Percentiles rank a stretch among this genome's conserved stretches.
Evolutionary conservation across 768 basidiomycete genomes (phyloP).

Genomic region (Tulasnella sp.): DNA sequence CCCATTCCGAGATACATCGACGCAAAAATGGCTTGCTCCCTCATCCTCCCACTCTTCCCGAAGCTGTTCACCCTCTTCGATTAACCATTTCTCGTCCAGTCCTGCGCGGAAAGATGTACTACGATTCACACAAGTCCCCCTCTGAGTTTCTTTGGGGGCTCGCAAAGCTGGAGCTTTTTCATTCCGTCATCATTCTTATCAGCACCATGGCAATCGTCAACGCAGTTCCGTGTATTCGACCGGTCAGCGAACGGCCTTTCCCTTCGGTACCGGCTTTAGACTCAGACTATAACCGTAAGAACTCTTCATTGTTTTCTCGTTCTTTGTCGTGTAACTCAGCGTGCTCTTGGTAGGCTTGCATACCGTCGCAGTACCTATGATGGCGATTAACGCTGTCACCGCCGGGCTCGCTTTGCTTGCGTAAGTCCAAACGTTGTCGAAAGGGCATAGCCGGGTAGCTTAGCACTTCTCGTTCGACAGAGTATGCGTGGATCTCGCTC

Average conservation of each 20-base stretch:
- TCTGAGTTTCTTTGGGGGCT: background rate
- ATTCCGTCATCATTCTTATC: background rate
- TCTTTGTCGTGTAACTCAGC: background rate
- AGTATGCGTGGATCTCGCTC: background rate
- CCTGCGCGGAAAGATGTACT: background rate
- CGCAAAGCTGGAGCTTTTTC: background rate
- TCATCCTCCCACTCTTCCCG: background rate
- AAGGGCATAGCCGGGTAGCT: background rate
- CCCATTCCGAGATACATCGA: background rate
- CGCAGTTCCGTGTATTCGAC: background rate
- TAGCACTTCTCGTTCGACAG: background rate
- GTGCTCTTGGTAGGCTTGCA: background rate
- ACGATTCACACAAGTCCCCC: background rate
- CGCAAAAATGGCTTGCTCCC: background rate
- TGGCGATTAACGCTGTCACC: background rate
- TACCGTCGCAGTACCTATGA: background rate
- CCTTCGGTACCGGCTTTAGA: background rate
- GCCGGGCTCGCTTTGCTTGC: background rate
- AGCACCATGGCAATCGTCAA: background rate
- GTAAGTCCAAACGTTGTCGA: background rate
- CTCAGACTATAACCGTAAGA: background rate
- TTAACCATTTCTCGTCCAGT: background rate
- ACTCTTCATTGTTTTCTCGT: background rate
- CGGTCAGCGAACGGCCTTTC: background rate
- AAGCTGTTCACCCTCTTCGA: background rate